Percentiles rank a stretch among this genome's conserved stretches.
phyloP scores from a whole-genome alignment of 1,139 yeast species.

The Zygoascus sp. region DNA sequence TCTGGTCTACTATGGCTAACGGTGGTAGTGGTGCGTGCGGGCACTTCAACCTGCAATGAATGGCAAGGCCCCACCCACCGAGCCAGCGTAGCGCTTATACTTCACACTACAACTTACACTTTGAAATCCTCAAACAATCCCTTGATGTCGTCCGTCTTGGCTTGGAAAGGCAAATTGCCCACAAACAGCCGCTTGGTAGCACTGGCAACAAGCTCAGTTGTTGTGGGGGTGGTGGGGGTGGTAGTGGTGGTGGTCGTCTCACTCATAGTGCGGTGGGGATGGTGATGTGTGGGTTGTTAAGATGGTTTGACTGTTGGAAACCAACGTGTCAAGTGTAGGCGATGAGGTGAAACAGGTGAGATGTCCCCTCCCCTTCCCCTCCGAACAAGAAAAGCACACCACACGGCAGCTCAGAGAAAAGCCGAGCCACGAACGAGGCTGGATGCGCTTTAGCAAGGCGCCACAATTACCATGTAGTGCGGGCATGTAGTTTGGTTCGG shows the following conservation, averaged over 20 bases:
- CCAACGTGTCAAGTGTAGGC: not conserved
- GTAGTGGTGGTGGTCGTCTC: not conserved
- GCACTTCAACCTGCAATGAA: no score
- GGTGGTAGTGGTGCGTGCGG: no score
- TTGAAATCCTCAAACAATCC: constrained; percentile 28
- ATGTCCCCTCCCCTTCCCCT: not conserved
- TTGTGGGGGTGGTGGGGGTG: not conserved
- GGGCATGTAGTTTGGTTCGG: no score
- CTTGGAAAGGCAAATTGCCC: constrained; percentile 33
- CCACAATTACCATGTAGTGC: no score
- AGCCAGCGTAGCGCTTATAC: no score
- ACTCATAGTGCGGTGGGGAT: not conserved
- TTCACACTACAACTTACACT: no score
- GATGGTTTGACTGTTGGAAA: not conserved
- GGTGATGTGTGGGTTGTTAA: not conserved
- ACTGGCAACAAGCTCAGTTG: not conserved
- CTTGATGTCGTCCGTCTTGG: constrained; percentile 27
- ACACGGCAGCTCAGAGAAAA: no score
- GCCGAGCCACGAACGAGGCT: no score
- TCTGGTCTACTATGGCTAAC: no score
- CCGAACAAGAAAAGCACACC: no score
- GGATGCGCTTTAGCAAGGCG: no score
- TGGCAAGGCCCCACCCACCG: no score
- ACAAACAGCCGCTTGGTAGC: constrained; percentile 25
- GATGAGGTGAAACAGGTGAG: not conserved